phyloP scores from a whole-genome alignment of 1,284 basidiomycete genomes.

The Tilletiopsis washingtonensis region DNA sequence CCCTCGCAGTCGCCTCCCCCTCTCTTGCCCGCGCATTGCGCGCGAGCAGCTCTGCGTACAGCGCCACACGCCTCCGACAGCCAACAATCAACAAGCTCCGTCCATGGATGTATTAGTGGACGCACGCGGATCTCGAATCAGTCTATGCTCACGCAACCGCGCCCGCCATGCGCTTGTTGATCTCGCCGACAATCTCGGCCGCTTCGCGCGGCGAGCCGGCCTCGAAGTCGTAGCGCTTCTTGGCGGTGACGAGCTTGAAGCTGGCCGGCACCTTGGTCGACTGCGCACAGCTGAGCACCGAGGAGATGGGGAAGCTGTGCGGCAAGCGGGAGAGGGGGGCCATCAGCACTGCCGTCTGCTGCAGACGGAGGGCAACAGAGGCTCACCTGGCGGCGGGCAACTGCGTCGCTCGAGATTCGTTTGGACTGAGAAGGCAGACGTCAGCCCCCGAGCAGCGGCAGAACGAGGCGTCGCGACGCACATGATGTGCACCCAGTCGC shows the following conservation, averaged over 20 bases:
- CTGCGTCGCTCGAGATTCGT: slow-evolving; percentile 26
- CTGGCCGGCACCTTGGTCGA: slow-evolving; percentile 68
- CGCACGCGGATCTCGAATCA: neutral
- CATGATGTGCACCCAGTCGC: slow-evolving; percentile 75
- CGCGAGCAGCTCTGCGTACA: neutral
- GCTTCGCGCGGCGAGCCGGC: slow-evolving; percentile 76
- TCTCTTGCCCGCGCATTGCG: neutral
- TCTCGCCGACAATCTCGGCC: slow-evolving; percentile 3
- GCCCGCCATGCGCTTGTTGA: neutral
- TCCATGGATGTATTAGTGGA: neutral
- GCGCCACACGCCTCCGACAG: neutral
- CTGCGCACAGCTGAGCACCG: slow-evolving; percentile 73
- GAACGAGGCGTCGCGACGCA: slow-evolving; percentile 41
- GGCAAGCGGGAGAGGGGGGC: slow-evolving; percentile 51
- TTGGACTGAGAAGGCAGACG: too few species aligned
- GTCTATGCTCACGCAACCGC: neutral
- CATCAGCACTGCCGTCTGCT: neutral
- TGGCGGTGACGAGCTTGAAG: slow-evolving; percentile 74
- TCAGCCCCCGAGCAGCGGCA: too few species aligned
- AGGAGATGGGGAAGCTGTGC: slow-evolving; percentile 82
- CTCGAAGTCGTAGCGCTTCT: slow-evolving; percentile 95
- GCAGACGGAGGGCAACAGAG: neutral
- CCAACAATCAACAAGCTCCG: neutral
- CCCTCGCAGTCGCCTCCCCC: too few species aligned
- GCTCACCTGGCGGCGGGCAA: slow-evolving; percentile 12